Percentiles rank a stretch among this genome's conserved stretches.
These are phyloP conservation scores for Pseudogymnoascus sp. DNA, from an alignment of 2,329 filamentous ascomycete genomes.

Conservation along the genomic window DNA sequence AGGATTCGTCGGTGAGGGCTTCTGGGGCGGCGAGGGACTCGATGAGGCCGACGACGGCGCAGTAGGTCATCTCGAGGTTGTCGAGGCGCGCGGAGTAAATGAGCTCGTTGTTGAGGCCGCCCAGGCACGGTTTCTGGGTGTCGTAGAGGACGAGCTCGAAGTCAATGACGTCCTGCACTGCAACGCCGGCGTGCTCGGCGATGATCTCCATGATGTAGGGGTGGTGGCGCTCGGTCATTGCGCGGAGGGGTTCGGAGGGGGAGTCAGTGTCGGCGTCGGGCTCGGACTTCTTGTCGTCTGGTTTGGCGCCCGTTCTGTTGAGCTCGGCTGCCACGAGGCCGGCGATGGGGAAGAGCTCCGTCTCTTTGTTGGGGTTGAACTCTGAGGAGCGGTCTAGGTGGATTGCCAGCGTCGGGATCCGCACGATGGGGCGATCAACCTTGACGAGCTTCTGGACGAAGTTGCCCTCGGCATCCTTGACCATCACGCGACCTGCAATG, in stretches of 20 bases:
- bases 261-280: constrained; percentile 36
- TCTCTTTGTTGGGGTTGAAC: constrained; percentile 96
- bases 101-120: constrained; percentile 82
- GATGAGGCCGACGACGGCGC: constrained; percentile 77
- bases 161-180: constrained; percentile 68
- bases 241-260: constrained; percentile 57
- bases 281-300: constrained; percentile 27
- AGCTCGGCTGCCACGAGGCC: constrained; percentile 82
- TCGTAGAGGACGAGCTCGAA: constrained; percentile 98
- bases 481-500: constrained; percentile 81
- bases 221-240: constrained; percentile 76
- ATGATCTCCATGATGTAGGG: constrained; percentile 79
- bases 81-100: constrained; percentile 94
- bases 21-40: constrained; percentile 58
- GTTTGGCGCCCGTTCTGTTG: constrained; percentile 56
- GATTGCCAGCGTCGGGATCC: constrained; percentile 89
- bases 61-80: constrained; percentile 95
- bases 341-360: constrained; percentile 86
- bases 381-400: constrained; percentile 80
- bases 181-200: constrained; percentile 66
- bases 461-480: constrained; percentile 61
- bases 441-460: constrained; percentile 82
- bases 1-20: constrained; percentile 65
- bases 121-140: constrained; percentile 81
- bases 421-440: constrained; percentile 79